Evolutionary conservation across 768 basidiomycete species (phyloP).

Genomic region (Galerina sulciceps): DNA sequence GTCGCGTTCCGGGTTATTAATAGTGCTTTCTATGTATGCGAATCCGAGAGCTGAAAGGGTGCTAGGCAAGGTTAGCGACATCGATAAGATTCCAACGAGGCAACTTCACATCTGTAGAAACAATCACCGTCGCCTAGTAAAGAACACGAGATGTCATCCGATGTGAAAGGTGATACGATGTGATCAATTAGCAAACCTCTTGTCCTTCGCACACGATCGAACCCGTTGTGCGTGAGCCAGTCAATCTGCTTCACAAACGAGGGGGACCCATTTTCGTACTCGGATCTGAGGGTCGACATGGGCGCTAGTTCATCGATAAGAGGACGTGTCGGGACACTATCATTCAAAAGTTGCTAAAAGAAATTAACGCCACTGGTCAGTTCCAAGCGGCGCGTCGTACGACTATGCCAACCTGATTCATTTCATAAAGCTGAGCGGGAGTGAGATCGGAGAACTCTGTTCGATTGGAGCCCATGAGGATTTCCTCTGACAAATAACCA

Average conservation of each 20-base stretch:
- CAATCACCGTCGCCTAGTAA: conserved; percentile 85
- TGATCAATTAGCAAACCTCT: conserved; percentile 51
- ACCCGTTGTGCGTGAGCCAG: conserved; percentile 66
- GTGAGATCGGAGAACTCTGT: conserved; percentile 17
- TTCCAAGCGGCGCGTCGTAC: neutral
- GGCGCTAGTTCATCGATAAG: conserved; percentile 59
- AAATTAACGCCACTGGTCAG: neutral
- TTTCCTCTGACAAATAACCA: neutral
- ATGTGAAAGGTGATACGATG: neutral
- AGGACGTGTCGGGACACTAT: conserved; percentile 45
- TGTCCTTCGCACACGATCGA: conserved; percentile 66
- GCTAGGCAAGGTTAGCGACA: conserved; percentile 10
- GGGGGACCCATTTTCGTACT: conserved; percentile 66
- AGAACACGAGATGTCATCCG: neutral
- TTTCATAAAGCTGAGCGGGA: conserved; percentile 25
- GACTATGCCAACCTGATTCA: conserved; percentile 25
- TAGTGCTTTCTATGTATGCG: conserved; percentile 76
- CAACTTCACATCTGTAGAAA: conserved; percentile 81
- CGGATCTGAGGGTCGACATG: conserved; percentile 58
- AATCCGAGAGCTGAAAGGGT: conserved; percentile 71
- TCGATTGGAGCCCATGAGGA: neutral
- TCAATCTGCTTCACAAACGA: conserved; percentile 78
- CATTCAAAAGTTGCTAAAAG: conserved; percentile 37
- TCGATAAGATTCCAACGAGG: neutral
- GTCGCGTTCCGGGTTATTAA: conserved; percentile 48